Evolutionary conservation across 1,139 yeast genomes (phyloP), one percentile per base, ranked within the genome.

Genomic region (Magnusiomyces fungicola): DNA sequence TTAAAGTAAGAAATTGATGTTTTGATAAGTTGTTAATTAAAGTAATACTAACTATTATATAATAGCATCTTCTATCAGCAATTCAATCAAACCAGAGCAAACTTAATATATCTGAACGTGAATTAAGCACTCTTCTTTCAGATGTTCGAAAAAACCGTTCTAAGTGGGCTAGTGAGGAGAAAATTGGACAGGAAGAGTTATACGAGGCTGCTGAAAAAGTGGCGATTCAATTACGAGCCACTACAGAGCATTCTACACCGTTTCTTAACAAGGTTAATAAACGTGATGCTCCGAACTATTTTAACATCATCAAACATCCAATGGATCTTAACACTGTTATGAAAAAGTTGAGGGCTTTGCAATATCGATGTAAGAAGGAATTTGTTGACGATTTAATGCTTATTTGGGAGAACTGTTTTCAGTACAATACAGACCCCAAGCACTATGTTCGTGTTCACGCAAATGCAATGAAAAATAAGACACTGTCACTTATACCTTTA

Each of bases 191-290:
- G 66, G 99, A 94, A 64, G 99, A 94, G 64, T 73, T 94, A 18
- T 94, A 92, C 61, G 98, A 94, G 59, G 96, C 97, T 0, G 92
- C 97, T 60, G 98, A 94, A 61, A 90, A 88, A 62, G 98, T 92
- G 1, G 92, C 90, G 0, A 70, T 82, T 55, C 98, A 94, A 60
- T 71, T 94, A 40, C 75, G 98, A 61, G 88, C 94, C 10, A 88
- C 84, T 58, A 92, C 98, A 0, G 97, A 92, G 62, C 97, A 92
- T 66, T 90, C 97, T 0, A 89, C 97, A 0, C 96, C 97, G 0
- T 94, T 94, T 61, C 73, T 94, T 57, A 92, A 90, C 67, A 86
- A 88, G 62, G 99, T 94, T 21, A 87, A 95, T 51, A 92, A 92
- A 65, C 75, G 98, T 52, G 99, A 94, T 61, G 99, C 98, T 0